A percentile compares a stretch with the other conserved stretches of the same genome.
phyloP scores from a whole-genome alignment of 345 rosid genomes.

The Carallia pectinifolia region DNA sequence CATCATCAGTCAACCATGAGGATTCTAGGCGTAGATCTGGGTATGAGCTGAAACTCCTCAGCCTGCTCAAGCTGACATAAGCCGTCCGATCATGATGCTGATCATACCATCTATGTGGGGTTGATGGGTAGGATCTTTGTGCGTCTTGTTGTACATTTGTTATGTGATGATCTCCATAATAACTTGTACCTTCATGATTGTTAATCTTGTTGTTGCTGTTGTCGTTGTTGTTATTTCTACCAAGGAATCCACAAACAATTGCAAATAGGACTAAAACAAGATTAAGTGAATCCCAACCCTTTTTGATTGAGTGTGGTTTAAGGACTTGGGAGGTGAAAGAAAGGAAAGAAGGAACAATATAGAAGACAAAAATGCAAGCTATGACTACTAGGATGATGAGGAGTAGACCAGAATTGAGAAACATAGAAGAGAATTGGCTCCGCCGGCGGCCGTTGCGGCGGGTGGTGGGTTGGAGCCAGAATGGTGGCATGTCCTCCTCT shows the following conservation, averaged over 20 bases:
- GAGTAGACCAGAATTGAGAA: slow-evolving; percentile 47
- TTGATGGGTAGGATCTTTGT: slow-evolving; percentile 30
- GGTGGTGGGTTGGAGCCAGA: slow-evolving; percentile 59
- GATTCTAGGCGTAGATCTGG: slow-evolving; percentile 74
- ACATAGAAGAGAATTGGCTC: slow-evolving; percentile 33
- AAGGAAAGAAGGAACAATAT: slow-evolving; percentile 49
- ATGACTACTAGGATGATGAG: slow-evolving; percentile 28
- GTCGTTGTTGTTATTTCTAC: slow-evolving; percentile 31
- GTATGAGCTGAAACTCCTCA: slow-evolving; percentile 69
- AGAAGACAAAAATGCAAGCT: slow-evolving; percentile 35
- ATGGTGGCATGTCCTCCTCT: slow-evolving; percentile 57
- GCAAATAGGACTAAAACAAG: slow-evolving; percentile 75
- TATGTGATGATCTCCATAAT: slow-evolving; percentile 27
- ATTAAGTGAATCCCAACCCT: slow-evolving; percentile 74
- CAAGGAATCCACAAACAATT: slow-evolving; percentile 65
- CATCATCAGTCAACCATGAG: slow-evolving; percentile 29
- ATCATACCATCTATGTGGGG: slow-evolving; percentile 46
- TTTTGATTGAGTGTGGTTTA: slow-evolving; percentile 60
- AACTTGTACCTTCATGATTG: background rate
- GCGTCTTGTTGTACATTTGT: slow-evolving; percentile 23
- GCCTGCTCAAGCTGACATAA: slow-evolving; percentile 31
- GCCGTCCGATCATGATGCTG: slow-evolving; percentile 37
- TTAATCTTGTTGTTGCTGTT: slow-evolving; percentile 5
- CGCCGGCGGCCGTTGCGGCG: slow-evolving; percentile 29
- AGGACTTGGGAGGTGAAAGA: slow-evolving; percentile 55